Conservation (phyloP, 768 basidiomycete genomes). For the Lyophyllum decastes region DNA sequence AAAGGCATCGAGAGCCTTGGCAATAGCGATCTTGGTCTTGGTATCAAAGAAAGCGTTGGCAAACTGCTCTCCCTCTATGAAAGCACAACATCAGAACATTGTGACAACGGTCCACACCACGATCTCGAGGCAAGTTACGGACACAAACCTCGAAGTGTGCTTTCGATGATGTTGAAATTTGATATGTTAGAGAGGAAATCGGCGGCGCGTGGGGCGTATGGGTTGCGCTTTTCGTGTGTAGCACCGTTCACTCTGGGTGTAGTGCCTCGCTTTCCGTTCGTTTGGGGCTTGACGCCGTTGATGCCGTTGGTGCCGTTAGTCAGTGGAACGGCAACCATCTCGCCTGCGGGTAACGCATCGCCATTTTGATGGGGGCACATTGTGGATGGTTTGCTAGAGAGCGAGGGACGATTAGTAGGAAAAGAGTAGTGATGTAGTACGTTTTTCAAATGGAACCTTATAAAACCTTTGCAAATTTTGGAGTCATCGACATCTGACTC, state of each 20-base stretch:
- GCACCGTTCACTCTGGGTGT: slow-evolving; percentile 34
- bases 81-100: neutral
- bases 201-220: slow-evolving; percentile 88
- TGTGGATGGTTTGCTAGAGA: slow-evolving; percentile 19
- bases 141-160: slow-evolving; percentile 83
- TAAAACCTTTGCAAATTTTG: slow-evolving; percentile 20
- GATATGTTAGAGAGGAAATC: slow-evolving; percentile 92
- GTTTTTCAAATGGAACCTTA: slow-evolving; percentile 6
- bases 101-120: neutral
- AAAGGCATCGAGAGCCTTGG: slow-evolving; percentile 96
- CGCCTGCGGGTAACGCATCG: slow-evolving; percentile 46
- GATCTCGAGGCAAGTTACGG: slow-evolving; percentile 8
- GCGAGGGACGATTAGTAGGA: slow-evolving; percentile 9
- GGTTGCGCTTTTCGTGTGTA: slow-evolving; percentile 58
- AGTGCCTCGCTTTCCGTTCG: slow-evolving; percentile 47
- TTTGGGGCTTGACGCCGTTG: slow-evolving; percentile 33
- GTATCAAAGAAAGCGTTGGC: slow-evolving; percentile 99
- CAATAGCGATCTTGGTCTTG: slow-evolving; percentile 99
- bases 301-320: slow-evolving; percentile 35
- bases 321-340: slow-evolving; percentile 77
- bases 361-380: slow-evolving; percentile 70
- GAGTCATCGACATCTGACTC: slow-evolving; percentile 16
- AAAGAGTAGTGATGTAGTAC: slow-evolving; percentile 12
- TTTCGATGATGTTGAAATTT: slow-evolving; percentile 97
- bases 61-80: slow-evolving; percentile 96